A percentile compares a stretch with the other conserved stretches of the same genome.
phyloP scores from a whole-genome alignment of 345 rosid genomes.

The Eucalyptus camaldulensis region DNA sequence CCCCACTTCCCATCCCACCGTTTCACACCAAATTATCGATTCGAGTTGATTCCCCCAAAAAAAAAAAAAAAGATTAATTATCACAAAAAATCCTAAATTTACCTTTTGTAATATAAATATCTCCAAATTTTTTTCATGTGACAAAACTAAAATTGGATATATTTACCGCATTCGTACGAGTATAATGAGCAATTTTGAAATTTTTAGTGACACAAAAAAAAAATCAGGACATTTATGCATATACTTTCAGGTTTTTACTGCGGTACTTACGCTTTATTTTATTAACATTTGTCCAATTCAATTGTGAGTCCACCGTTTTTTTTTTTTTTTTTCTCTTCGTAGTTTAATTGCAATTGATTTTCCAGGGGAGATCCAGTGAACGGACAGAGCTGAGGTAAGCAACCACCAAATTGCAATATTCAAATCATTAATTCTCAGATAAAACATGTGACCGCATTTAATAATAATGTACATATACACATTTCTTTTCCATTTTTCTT shows the following conservation, averaged over 20 bases:
- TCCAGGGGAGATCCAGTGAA: not conserved
- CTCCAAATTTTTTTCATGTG: too few relatives aligned
- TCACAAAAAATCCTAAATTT: not conserved
- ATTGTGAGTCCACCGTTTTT: not conserved
- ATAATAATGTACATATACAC: not conserved
- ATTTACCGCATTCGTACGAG: too few relatives aligned
- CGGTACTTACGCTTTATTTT: not conserved
- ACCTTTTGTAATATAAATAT: too few relatives aligned
- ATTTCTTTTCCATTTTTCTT: not conserved
- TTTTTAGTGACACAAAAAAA: not conserved
- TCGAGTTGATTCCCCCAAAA: too few relatives aligned
- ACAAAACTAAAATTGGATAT: too few relatives aligned
- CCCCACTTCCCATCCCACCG: not conserved
- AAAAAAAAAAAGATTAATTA: too few relatives aligned
- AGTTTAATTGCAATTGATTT: not conserved
- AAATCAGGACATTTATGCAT: too few relatives aligned
- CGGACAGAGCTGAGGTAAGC: constrained; percentile 18
- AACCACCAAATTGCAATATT: not conserved
- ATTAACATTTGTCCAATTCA: not conserved
- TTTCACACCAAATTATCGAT: constrained; percentile 6
- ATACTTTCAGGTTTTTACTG: too few relatives aligned
- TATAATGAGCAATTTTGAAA: not conserved
- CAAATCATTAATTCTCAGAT: not conserved
- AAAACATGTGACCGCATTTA: not conserved
- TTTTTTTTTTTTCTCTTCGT: not conserved